Base-by-base conservation (phyloP, 352 stramenopile species). In the Phytophthora vignae region DNA sequence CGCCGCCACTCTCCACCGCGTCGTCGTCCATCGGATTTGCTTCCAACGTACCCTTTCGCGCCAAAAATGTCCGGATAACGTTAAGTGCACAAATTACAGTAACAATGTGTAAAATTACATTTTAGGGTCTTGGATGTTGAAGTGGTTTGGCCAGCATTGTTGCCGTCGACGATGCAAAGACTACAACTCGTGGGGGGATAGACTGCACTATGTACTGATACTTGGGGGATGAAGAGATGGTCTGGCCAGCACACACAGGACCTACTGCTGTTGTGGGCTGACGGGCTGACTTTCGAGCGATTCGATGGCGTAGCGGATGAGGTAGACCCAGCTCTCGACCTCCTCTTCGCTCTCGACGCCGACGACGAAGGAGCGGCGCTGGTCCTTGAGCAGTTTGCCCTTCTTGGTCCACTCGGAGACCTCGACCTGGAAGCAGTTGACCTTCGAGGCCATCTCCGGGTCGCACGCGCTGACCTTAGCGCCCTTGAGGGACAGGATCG, bases 231-330 rank as follows among this genome's bases (percentile, higher is more conserved):
- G 29, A 33, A 10, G 7, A 33, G 29, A 33, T 33, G 29, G 29
- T 44, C 36, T 44, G 12, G 36, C 29, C 36, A 42, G 36, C 12
- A 12, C 36, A 12, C 36, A 44, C 36, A 21, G 4, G 17, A 12
- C 42, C 55, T 69, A 63, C 29, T 60, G 57, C 52, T n/a, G n/a
- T n/a, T 62, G 70, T 17, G 31, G 19, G 25, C 38, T 65, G 22
- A 53, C 44, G 9, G 57, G 58, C 58, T 90, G 69, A 52, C 87
- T 91, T 71, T 96, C 86, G 54, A 95, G 81, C 10, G 87, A 92
- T 68, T 96, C 90, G 67, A 96, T 95, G 36, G 85, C 90, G 59
- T 90, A 96, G 12, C 84, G 83, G 52, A 95, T 84, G 85, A 96
- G 87, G 69, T 90, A 96, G 44, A 96, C 78, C 90, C 90, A 96